These are phyloP conservation scores for Sanguinoderma infundibulare DNA, from an alignment of 1,284 basidiomycete genomes.

Conservation along the genomic window DNA sequence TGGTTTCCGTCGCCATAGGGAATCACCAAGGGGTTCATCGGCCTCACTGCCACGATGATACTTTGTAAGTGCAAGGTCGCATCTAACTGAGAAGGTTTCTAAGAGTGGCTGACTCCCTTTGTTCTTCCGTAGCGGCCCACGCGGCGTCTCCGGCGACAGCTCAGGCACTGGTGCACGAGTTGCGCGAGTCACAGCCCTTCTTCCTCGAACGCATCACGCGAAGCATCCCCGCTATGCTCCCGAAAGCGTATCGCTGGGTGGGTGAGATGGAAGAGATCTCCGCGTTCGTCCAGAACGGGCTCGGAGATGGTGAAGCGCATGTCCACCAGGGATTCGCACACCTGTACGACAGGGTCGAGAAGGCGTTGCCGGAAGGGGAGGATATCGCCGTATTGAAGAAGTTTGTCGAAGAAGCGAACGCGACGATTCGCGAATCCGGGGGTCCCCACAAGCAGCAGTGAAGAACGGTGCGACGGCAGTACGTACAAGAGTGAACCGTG, in stretches of 20 bases:
- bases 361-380: slow-evolving; percentile 39
- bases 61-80: slow-evolving; percentile 41
- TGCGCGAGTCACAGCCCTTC: slow-evolving; percentile 49
- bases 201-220: slow-evolving; percentile 45
- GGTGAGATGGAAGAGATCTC: slow-evolving; percentile 67
- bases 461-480: not conserved
- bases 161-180: slow-evolving; percentile 53
- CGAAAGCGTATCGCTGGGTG: slow-evolving; percentile 64
- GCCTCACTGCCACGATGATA: slow-evolving; percentile 60
- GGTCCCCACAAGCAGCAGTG: not conserved
- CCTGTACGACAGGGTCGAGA: slow-evolving; percentile 49
- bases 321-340: slow-evolving; percentile 54
- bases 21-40: slow-evolving; percentile 59
- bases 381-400: slow-evolving; percentile 45
- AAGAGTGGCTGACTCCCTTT: not conserved
- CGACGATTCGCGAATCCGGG: slow-evolving; percentile 11
- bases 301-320: slow-evolving; percentile 45
- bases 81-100: not conserved
- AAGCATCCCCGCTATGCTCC: slow-evolving; percentile 52
- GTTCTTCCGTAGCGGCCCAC: slow-evolving; percentile 49
- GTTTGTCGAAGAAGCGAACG: slow-evolving; percentile 51
- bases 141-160: slow-evolving; percentile 62
- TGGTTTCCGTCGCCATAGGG: slow-evolving; percentile 40
- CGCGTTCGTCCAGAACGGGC: slow-evolving; percentile 44
- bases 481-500: not conserved